Evolutionary conservation across 139 green algal genomes (phyloP).

Genomic region (Dunaliella primolecta): DNA sequence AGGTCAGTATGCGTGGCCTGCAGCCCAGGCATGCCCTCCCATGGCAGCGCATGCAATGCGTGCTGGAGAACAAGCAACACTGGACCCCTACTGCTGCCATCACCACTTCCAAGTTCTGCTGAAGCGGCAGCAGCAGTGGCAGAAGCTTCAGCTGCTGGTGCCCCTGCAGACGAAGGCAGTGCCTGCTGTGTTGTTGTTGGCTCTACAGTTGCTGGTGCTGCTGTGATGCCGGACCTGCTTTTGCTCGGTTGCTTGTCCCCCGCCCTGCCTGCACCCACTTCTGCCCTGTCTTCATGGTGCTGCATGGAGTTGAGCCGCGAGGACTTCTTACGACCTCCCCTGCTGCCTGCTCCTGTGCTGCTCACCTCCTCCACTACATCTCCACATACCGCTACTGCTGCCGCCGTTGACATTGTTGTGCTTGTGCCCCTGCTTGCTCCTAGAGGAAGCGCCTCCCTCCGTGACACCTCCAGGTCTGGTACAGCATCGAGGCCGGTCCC

Average conservation of each 20-base stretch:
- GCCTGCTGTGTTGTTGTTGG: no score
- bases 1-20: slow-evolving; percentile 20
- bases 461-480: neutral
- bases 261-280: neutral
- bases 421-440: neutral
- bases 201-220: no score
- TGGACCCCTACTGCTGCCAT: slow-evolving; percentile 8
- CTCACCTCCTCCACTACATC: neutral
- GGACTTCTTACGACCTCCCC: neutral
- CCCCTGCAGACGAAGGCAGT: no score
- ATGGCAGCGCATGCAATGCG: slow-evolving; percentile 66
- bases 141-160: no score
- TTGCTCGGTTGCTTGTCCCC: neutral
- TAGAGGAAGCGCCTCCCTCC: neutral
- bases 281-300: neutral
- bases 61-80: slow-evolving; percentile 62
- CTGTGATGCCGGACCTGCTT: neutral
- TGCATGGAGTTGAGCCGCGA: neutral
- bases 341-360: neutral
- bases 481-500: no score
- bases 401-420: no score
- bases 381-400: neutral
- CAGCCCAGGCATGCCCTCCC: slow-evolving; percentile 64
- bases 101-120: no score
- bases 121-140: no score